Evolutionary conservation across 2,329 filamentous ascomycete genomes (phyloP), one percentile per base, ranked within the genome.

Genomic region (Leptographium galeiforme): DNA sequence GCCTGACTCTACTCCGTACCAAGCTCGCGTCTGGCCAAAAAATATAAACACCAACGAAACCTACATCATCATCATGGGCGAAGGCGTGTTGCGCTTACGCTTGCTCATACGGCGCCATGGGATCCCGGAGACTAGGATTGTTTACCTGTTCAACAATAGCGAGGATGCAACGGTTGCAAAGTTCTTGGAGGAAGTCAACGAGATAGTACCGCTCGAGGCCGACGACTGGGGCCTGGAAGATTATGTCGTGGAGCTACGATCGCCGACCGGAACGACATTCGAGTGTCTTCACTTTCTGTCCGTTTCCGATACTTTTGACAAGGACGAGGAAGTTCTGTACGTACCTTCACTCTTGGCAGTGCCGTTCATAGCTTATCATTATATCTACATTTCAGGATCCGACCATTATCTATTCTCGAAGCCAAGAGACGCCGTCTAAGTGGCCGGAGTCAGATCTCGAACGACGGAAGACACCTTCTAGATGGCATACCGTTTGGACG

Each of bases 271-370:
- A n/a, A 71, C 68, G 18, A 81, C 78, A 47, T 96, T 87, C 59
- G 91, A 97, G 68, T 93, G 88, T 61, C 69, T 96, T 54, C 91
- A 96, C 69, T 97, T 88, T 62, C 84, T 88, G 64, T 74, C 78
- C 19, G 76, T 95, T 7, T 72, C 74, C 14, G 76, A 77, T 46
- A 72, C 93, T 11, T 71, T 95, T 55, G 85, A 87, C 60, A 84
- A 91, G 51, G 89, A 93, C 53, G 90, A 96, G 62, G 81, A 90
- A 66, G 79, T 96, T 53, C 73, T 86, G 85, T 89, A 71, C 61
- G 83, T 74, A 50, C 39, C 47, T 30, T 34, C 12, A 5, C 25
- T 5, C 25, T 25, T 12, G 7, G 19, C 33, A 34, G 8, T 8
- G 11, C 1, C 32, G 5, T 53, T 53, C 7, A 30, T 32, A 53